phyloP scores from a whole-genome alignment of 2,329 filamentous ascomycete species.

The Fusarium nematophilum region DNA sequence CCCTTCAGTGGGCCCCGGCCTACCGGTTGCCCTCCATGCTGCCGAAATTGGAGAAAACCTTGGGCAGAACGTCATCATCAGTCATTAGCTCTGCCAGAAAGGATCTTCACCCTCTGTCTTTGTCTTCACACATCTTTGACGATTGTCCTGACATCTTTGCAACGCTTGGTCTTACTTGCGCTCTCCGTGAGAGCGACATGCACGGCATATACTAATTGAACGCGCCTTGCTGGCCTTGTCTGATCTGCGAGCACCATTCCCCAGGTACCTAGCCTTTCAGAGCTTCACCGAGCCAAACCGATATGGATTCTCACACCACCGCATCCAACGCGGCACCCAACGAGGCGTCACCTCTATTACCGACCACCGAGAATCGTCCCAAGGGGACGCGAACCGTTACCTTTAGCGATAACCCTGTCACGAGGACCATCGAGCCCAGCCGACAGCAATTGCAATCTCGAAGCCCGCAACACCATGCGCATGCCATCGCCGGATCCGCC shows the following conservation, averaged over 20 bases:
- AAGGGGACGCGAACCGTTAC: conserved; percentile 74
- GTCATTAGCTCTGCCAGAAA: conserved; percentile 21
- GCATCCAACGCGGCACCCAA: conserved; percentile 30
- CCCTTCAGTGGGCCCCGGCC: conserved; percentile 2
- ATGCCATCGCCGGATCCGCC: conserved; percentile 29
- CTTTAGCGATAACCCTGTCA: conserved; percentile 77
- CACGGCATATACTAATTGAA: conserved; percentile 3
- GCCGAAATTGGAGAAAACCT: conserved; percentile 33
- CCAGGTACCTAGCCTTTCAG: conserved; percentile 6
- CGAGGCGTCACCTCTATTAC: conserved; percentile 53
- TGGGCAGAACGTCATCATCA: conserved; percentile 41
- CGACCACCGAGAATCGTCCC: conserved; percentile 50
- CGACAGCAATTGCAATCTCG: conserved; percentile 38
- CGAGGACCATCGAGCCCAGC: conserved; percentile 69
- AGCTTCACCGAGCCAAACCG: conserved; percentile 21
- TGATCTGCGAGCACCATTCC: conserved; percentile 4
- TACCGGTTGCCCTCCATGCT: not conserved
- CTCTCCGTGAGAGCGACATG: conserved; percentile 15
- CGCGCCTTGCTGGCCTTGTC: conserved; percentile 12
- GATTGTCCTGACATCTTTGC: not conserved
- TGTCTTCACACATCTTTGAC: conserved; percentile 19
- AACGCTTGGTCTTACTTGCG: not conserved
- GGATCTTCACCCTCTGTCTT: conserved; percentile 33
- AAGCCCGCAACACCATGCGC: conserved; percentile 46
- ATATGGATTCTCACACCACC: conserved; percentile 44